Conservation (phyloP, 148 eudicot genomes). For the Chenopodium formosanum region DNA sequence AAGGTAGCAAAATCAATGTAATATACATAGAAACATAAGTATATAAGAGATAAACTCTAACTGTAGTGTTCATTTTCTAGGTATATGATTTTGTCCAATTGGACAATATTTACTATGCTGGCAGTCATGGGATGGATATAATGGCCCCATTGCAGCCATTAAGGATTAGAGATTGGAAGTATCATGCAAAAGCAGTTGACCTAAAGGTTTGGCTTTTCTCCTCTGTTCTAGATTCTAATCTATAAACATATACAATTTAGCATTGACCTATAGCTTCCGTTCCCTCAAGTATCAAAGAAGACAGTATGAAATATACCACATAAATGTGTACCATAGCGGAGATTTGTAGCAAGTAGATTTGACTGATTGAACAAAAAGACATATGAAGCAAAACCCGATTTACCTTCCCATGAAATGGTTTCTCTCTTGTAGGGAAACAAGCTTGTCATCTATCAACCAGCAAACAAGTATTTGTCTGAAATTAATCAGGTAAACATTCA, state of each 20-base stretch:
- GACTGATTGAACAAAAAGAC: not conserved
- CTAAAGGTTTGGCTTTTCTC: constrained; percentile 29
- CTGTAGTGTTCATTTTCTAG: constrained; percentile 15
- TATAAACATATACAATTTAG: not conserved
- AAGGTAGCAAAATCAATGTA: constrained; percentile 34
- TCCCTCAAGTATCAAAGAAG: not conserved
- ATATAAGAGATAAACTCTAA: not conserved
- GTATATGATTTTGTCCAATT: constrained; percentile 54
- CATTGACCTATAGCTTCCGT: not conserved
- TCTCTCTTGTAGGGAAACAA: constrained; percentile 43
- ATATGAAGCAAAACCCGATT: constrained; percentile 3
- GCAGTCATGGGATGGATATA: constrained; percentile 70
- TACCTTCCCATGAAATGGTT: constrained; percentile 11
- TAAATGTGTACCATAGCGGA: not conserved
- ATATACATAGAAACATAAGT: not conserved
- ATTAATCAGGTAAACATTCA: constrained; percentile 39
- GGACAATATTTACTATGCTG: constrained; percentile 56
- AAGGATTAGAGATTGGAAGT: constrained; percentile 30
- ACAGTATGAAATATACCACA: not conserved
- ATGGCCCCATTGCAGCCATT: constrained; percentile 49
- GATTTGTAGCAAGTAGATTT: not conserved
- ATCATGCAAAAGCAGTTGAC: constrained; percentile 34
- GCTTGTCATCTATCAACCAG: constrained; percentile 59
- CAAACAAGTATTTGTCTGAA: constrained; percentile 49
- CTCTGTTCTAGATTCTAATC: not conserved